These are phyloP conservation scores for Plantago coronopus DNA, from an alignment of 305 asterid genomes.

Conservation along the genomic window DNA sequence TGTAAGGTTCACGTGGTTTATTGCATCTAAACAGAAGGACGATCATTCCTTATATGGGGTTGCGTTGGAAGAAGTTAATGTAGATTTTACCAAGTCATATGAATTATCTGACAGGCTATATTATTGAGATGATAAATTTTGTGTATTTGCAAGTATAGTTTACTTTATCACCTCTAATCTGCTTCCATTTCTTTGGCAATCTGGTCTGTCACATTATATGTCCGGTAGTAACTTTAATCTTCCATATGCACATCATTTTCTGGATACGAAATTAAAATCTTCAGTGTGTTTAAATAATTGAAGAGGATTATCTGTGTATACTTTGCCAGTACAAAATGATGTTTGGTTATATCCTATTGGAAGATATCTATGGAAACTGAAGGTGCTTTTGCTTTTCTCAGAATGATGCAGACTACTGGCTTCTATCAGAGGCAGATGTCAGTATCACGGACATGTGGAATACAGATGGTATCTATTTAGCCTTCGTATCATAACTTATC, in stretches of 20 bases:
- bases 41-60: background rate
- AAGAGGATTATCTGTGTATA: background rate
- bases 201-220: background rate
- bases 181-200: background rate
- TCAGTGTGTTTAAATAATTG: background rate
- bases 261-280: background rate
- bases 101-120: background rate
- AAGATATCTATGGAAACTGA: slow-evolving; percentile 15
- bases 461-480: slow-evolving; percentile 50
- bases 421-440: slow-evolving; percentile 66
- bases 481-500: slow-evolving; percentile 18
- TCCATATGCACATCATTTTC: background rate
- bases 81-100: background rate
- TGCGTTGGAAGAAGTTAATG: background rate
- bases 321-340: slow-evolving; percentile 5
- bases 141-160: background rate
- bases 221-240: background rate
- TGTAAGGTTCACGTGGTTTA: too few species aligned
- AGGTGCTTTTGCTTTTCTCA: slow-evolving; percentile 29
- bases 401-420: slow-evolving; percentile 91
- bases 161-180: background rate
- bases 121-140: background rate
- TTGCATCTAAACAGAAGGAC: too few species aligned
- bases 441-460: slow-evolving; percentile 97
- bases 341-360: slow-evolving; percentile 2